Percentiles rank a stretch among this genome's conserved stretches.
These are phyloP conservation scores for Sisymbrium altissimum DNA, from an alignment of 345 rosid species.

Conservation along the genomic window DNA sequence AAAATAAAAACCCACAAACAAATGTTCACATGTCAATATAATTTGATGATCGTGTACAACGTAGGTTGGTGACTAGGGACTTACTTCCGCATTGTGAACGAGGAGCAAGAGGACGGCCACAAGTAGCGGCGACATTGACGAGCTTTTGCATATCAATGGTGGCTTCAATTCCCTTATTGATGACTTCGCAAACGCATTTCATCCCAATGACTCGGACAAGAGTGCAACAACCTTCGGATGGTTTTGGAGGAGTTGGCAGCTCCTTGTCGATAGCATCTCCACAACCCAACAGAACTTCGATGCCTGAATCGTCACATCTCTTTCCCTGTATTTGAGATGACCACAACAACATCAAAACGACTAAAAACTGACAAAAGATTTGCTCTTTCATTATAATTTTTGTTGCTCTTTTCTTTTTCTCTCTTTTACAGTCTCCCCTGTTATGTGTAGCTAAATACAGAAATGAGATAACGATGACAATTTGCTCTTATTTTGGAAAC, in stretches of 20 bases:
- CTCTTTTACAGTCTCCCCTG: not conserved
- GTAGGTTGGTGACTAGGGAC: not conserved
- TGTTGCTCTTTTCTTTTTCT: not conserved
- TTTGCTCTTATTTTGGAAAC: not conserved
- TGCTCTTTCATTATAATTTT: not conserved
- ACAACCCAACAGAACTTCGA: not conserved
- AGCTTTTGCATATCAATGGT: slow-evolving; percentile 22
- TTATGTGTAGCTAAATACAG: not conserved
- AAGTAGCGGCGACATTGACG: slow-evolving; percentile 18
- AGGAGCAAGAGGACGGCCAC: slow-evolving; percentile 23
- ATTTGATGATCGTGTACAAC: not conserved
- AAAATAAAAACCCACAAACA: no score
- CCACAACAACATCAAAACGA: not conserved
- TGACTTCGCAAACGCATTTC: slow-evolving; percentile 10
- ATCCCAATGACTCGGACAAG: slow-evolving; percentile 13
- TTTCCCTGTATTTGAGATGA: slow-evolving; percentile 5
- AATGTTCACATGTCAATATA: no score
- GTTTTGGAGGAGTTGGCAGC: slow-evolving; percentile 9
- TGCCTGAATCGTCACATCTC: not conserved
- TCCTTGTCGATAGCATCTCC: not conserved
- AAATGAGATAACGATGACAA: not conserved
- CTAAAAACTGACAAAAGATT: not conserved
- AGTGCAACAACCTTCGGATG: slow-evolving; percentile 21
- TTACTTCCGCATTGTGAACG: slow-evolving; percentile 25
- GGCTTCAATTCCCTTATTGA: not conserved